These are phyloP conservation scores for Coemansia sp. DNA, from an alignment of 192 early-diverging fungal species.

Conservation along the genomic window DNA sequence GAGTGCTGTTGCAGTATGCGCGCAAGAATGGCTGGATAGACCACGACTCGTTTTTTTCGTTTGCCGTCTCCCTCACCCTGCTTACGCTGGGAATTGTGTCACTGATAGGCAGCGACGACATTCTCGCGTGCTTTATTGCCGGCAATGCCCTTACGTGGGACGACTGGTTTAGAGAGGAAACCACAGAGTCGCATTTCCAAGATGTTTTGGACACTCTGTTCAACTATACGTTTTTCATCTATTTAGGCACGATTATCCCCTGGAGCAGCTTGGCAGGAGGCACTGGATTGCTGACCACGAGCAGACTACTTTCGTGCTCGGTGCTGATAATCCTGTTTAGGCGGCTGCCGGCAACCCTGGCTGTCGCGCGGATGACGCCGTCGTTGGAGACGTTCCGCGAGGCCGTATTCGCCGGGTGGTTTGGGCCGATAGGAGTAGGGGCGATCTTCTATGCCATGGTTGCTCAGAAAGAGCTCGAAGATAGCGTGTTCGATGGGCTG, in stretches of 20 bases:
- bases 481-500: slow-evolving; percentile 12
- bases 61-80: slow-evolving; percentile 70
- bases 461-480: slow-evolving; percentile 25
- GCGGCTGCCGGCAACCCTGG: slow-evolving; percentile 65
- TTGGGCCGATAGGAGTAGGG: slow-evolving; percentile 77
- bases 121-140: slow-evolving; percentile 70
- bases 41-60: slow-evolving; percentile 78
- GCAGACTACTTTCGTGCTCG: slow-evolving; percentile 61
- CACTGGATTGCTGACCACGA: slow-evolving; percentile 52
- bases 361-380: slow-evolving; percentile 61
- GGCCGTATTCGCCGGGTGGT: slow-evolving; percentile 80
- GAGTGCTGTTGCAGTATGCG: slow-evolving; percentile 63
- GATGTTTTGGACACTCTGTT: slow-evolving; percentile 86
- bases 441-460: slow-evolving; percentile 57
- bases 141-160: slow-evolving; percentile 81
- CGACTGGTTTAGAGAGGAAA: slow-evolving; percentile 80
- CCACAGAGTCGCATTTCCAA: slow-evolving; percentile 78
- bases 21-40: slow-evolving; percentile 69
- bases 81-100: slow-evolving; percentile 62
- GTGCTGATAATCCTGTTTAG: slow-evolving; percentile 66
- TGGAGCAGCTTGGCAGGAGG: slow-evolving; percentile 59
- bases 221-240: slow-evolving; percentile 84
- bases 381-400: slow-evolving; percentile 65
- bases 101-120: slow-evolving; percentile 66
- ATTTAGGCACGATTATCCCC: slow-evolving; percentile 69